phyloP scores from a whole-genome alignment of 2,329 filamentous ascomycete genomes.

The Pseudodiploospora longispora region DNA sequence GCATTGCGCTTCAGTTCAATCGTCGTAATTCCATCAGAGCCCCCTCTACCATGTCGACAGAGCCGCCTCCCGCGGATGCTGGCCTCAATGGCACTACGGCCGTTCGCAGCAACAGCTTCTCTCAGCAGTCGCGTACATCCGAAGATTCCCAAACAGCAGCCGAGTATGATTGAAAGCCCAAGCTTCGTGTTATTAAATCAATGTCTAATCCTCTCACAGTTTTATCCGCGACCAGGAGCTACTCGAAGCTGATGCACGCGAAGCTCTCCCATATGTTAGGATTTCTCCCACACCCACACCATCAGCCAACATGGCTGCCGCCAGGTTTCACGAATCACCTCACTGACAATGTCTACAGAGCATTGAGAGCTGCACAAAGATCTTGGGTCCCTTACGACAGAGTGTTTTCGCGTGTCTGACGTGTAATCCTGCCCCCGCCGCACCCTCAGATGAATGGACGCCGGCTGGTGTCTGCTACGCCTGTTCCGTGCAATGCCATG shows the following conservation, averaged over 20 bases:
- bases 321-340: slow-evolving; percentile 9
- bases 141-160: slow-evolving; percentile 64
- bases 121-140: slow-evolving; percentile 46
- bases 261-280: slow-evolving; percentile 83
- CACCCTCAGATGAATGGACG: slow-evolving; percentile 40
- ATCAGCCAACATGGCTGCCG: slow-evolving; percentile 1
- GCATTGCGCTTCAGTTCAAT: not conserved
- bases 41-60: slow-evolving; percentile 26
- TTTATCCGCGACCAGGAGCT: slow-evolving; percentile 85
- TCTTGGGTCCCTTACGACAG: slow-evolving; percentile 82
- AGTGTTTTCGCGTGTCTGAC: slow-evolving; percentile 88
- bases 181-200: no score
- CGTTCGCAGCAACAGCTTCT: slow-evolving; percentile 50
- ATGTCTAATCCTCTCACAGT: slow-evolving; percentile 32
- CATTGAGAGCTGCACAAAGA: slow-evolving; percentile 86
- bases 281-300: slow-evolving; percentile 1
- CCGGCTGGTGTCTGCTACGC: slow-evolving; percentile 89
- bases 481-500: slow-evolving; percentile 93
- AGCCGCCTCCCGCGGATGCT: slow-evolving; percentile 20
- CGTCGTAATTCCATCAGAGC: not conserved
- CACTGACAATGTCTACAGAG: slow-evolving; percentile 47
- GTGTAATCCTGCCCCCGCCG: slow-evolving; percentile 72
- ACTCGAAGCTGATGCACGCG: slow-evolving; percentile 89
- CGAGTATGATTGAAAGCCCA: slow-evolving; percentile 40
- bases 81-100: slow-evolving; percentile 14